A percentile compares a stretch with the other conserved stretches of the same genome.
phyloP scores from a whole-genome alignment of 495 filamentous ascomycete genomes.

The Penicillium fimorum region DNA sequence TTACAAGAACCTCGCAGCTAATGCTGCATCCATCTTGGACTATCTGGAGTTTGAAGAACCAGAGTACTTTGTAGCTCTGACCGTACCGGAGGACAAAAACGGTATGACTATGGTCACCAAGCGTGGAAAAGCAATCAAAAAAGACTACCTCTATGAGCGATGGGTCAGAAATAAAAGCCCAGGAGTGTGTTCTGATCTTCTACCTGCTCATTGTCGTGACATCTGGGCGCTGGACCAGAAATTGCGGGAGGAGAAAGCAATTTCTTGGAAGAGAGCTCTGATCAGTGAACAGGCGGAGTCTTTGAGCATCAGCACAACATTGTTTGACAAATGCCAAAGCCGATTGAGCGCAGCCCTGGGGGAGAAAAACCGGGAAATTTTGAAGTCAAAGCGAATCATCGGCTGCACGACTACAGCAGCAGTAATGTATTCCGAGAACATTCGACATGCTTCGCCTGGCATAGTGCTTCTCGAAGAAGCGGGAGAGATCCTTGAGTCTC shows the following conservation, averaged over 20 bases:
- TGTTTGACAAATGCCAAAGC: conserved; percentile 45
- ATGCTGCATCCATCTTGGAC: conserved; percentile 48
- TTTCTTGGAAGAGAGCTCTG: conserved; percentile 51
- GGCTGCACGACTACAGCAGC: conserved; percentile 75
- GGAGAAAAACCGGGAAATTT: conserved; percentile 44
- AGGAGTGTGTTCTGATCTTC: conserved; percentile 36
- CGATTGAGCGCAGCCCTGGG: conserved; percentile 40
- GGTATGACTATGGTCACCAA: conserved; percentile 49
- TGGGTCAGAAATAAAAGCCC: conserved; percentile 55
- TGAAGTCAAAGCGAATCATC: conserved; percentile 61
- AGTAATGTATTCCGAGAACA: conserved; percentile 56
- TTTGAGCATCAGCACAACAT: conserved; percentile 33
- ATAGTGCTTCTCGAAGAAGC: conserved; percentile 68
- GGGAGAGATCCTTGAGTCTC: conserved; percentile 73
- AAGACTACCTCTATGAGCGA: conserved; percentile 53
- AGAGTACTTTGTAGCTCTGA: conserved; percentile 57
- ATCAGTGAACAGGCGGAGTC: conserved; percentile 46
- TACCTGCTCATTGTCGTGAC: conserved; percentile 21
- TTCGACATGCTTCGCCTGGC: conserved; percentile 40
- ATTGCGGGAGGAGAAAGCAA: conserved; percentile 33
- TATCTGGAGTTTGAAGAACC: conserved; percentile 62
- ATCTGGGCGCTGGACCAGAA: conserved; percentile 55
- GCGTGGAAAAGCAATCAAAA: conserved; percentile 42
- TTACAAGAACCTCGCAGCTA: conserved; percentile 20
- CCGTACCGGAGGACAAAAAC: conserved; percentile 40